Base-by-base conservation (phyloP, 345 rosid species). In the Rhodamnia argentea region DNA sequence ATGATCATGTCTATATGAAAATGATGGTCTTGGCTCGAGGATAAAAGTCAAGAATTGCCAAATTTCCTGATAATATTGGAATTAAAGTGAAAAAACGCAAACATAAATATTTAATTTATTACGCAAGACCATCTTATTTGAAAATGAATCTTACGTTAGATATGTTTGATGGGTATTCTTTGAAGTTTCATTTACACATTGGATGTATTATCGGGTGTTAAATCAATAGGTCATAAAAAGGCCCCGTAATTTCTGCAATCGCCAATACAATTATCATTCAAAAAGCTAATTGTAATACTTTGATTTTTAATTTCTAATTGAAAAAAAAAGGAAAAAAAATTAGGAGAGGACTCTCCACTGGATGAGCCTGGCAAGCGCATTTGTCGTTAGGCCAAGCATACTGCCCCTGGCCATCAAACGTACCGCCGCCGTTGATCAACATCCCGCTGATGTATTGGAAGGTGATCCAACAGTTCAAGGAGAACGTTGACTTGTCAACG, bases 371-470 rank as follows among this genome's bases (percentile, higher is more conserved):
- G 85, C 93, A 92, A 56, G 8, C 27, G 70, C 92, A 92, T 4
- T 83, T 13, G n/a, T 86, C 89, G 52, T 7, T 5, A 10, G 57
- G 55, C 91, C 93, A 91, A 70, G 90, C 90, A 0, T 52, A 18
- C 32, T 23, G 44, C 5, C 93, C 93, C 86, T 87, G 90, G n/a
- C 91, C 92, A 47, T 90, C 90, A 8, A 91, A 50, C 23, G 84
- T 82, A n/a, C 88, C 88, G 44, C 86, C 86, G 6, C 93, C 93
- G n/a, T n/a, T n/a, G n/a, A n/a, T n/a, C n/a, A n/a, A n/a, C n/a
- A n/a, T n/a, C n/a, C 55, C 51, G 44, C 88, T 62, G 16, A 90
- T 52, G 55, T 89, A 53, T 37, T 64, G 55, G 55, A 90, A 91
- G 11, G 42, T 57, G 81, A 90, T 76, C 92, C 91, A 91, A 32